Conservation (phyloP, 1,139 yeast genomes). For the Geotrichum restrictum region DNA sequence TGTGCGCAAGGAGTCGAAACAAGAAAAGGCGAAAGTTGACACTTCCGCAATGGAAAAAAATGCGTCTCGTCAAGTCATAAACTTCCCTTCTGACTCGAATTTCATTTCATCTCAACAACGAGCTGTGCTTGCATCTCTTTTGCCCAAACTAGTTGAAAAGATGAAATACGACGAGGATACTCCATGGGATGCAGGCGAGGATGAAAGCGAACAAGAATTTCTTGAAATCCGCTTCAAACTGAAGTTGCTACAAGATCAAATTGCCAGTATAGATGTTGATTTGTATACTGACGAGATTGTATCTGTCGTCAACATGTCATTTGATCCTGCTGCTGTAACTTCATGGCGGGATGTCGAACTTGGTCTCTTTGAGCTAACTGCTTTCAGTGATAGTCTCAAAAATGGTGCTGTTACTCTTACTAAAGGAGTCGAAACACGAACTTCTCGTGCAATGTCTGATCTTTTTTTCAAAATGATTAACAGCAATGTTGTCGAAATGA, state of each 20-base stretch:
- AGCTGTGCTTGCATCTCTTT: conserved; percentile 56
- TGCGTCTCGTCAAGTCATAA: conserved; percentile 29
- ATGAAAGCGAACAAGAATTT: conserved; percentile 71
- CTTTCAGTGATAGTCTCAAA: conserved; percentile 74
- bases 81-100: conserved; percentile 34
- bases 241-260: conserved; percentile 76
- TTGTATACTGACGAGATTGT: conserved; percentile 70
- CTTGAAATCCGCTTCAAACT: conserved; percentile 69
- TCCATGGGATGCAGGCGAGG: conserved; percentile 49
- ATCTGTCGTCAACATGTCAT: conserved; percentile 57
- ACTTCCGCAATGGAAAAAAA: conserved; percentile 30
- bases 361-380: conserved; percentile 76
- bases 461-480: conserved; percentile 63
- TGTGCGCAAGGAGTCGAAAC: conserved; percentile 54
- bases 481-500: conserved; percentile 47
- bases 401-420: conserved; percentile 70
- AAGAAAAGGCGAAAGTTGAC: conserved; percentile 32
- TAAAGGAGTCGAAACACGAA: conserved; percentile 44
- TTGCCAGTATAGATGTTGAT: conserved; percentile 70
- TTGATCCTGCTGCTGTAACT: conserved; percentile 35
- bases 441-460: conserved; percentile 37
- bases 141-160: conserved; percentile 68
- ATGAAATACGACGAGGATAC: conserved; percentile 69
- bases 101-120: conserved; percentile 40
- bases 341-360: conserved; percentile 79